These are phyloP conservation scores for Eucalyptus tenuipes DNA, from an alignment of 345 rosid species.

Conservation along the genomic window DNA sequence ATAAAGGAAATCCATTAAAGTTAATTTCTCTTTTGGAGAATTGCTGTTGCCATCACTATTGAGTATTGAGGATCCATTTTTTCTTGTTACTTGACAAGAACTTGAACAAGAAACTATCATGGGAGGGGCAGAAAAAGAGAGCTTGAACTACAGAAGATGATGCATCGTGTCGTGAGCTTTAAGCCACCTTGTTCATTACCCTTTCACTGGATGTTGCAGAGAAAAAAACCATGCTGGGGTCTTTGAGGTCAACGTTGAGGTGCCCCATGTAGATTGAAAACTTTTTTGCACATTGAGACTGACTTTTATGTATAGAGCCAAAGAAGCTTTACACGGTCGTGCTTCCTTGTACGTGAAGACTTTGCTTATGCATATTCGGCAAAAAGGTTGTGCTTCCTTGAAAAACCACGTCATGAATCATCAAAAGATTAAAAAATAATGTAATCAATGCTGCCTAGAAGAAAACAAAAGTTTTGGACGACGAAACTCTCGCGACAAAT, in stretches of 20 bases:
- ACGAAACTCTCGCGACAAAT: not conserved
- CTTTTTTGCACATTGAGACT: not conserved
- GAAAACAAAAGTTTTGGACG: not conserved
- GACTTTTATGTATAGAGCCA: not conserved
- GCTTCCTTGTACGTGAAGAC: not conserved
- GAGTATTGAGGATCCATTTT: not conserved
- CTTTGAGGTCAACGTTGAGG: not conserved
- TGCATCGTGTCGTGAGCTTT: not conserved
- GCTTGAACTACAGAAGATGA: not conserved
- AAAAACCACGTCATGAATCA: not conserved
- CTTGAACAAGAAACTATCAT: not conserved
- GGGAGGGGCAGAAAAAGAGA: not conserved
- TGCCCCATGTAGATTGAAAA: not conserved
- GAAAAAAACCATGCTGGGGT: not conserved
- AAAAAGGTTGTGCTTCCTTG: not conserved
- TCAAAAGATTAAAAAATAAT: not conserved
- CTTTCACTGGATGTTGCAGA: not conserved
- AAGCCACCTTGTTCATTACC: not conserved
- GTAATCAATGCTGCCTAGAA: not conserved
- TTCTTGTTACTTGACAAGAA: not conserved
- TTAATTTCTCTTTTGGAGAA: not conserved
- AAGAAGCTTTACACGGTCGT: not conserved
- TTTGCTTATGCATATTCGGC: not conserved
- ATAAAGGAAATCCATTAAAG: not conserved
- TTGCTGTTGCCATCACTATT: not conserved